phyloP scores from a whole-genome alignment of 495 filamentous ascomycete genomes.

The Tuber brumale region DNA sequence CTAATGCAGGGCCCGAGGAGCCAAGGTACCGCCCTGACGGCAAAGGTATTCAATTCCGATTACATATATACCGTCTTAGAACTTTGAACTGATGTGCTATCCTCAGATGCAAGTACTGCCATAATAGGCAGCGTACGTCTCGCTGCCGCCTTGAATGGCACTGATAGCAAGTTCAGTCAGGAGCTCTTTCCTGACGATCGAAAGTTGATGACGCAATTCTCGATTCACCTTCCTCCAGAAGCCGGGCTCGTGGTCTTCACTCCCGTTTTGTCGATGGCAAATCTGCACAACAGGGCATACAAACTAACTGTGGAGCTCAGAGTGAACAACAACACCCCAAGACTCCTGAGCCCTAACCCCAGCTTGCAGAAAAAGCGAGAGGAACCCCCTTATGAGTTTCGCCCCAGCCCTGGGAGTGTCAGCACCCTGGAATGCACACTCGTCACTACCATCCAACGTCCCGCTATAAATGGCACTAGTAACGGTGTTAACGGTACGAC shows the following conservation, averaged over 20 bases:
- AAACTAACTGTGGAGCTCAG: constrained; percentile 29
- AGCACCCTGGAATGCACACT: constrained; percentile 62
- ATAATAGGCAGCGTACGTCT: constrained; percentile 61
- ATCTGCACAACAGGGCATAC: constrained; percentile 24
- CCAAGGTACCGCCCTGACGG: constrained; percentile 43
- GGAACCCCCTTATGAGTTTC: constrained; percentile 55
- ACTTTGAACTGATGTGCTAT: constrained; percentile 38
- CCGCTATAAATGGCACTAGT: constrained; percentile 8
- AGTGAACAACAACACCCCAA: constrained; percentile 20
- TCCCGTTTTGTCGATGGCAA: constrained; percentile 28
- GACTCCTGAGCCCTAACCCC: constrained; percentile 15
- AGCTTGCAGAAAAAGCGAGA: constrained; percentile 29
- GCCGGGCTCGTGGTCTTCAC: constrained; percentile 29
- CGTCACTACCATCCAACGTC: constrained; percentile 41
- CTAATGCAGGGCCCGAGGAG: constrained; percentile 37
- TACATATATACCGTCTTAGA: constrained; percentile 26
- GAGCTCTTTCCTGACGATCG: constrained; percentile 26
- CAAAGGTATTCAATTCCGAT: constrained; percentile 33
- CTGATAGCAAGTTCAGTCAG: constrained; percentile 60
- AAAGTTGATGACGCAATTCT: constrained; percentile 38
- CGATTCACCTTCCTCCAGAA: constrained; percentile 32
- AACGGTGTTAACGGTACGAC: constrained; percentile 7
- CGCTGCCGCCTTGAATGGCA: constrained; percentile 52
- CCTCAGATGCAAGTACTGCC: constrained; percentile 51
- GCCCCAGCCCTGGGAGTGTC: constrained; percentile 52